These are phyloP conservation scores for Melampsora americana DNA, from an alignment of 1,284 basidiomycete species.

Conservation along the genomic window DNA sequence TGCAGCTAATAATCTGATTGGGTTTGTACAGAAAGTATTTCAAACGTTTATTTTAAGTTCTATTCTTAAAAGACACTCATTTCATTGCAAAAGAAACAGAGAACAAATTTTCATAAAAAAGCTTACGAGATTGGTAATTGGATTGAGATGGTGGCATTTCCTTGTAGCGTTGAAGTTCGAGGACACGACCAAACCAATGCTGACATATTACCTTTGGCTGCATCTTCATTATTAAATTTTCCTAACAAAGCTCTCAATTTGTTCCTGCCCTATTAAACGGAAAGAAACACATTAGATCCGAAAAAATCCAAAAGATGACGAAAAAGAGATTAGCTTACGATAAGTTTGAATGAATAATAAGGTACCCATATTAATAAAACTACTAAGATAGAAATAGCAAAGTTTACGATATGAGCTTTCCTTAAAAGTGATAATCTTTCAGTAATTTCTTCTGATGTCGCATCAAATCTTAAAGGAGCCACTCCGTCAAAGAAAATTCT, in stretches of 20 bases:
- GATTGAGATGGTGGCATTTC: slow-evolving; percentile 14
- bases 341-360: slow-evolving; percentile 22
- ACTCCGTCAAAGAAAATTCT: slow-evolving; percentile 21
- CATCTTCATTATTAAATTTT: slow-evolving; percentile 24
- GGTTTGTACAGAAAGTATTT: not conserved
- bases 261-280: slow-evolving; percentile 14
- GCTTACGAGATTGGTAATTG: slow-evolving; percentile 38
- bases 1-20: slow-evolving; percentile 18
- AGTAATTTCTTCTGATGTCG: slow-evolving; percentile 18
- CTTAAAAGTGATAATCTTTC: slow-evolving; percentile 23
- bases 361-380: slow-evolving; percentile 31
- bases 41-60: not conserved
- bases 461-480: slow-evolving; percentile 6
- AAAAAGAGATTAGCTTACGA: slow-evolving; percentile 10
- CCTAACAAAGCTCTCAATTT: slow-evolving; percentile 12
- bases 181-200: slow-evolving; percentile 25
- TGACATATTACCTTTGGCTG: slow-evolving; percentile 35
- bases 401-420: slow-evolving; percentile 26
- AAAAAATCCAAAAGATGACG: not conserved
- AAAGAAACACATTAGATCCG: too few species aligned
- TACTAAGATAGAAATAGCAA: slow-evolving; percentile 14
- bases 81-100: not conserved
- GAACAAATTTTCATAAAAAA: not conserved
- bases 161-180: slow-evolving; percentile 36
- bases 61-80: too few species aligned